Evolutionary conservation across 169 alveolate species (phyloP), one percentile per base, ranked within the genome.

Genomic region (Babesia sp.): DNA sequence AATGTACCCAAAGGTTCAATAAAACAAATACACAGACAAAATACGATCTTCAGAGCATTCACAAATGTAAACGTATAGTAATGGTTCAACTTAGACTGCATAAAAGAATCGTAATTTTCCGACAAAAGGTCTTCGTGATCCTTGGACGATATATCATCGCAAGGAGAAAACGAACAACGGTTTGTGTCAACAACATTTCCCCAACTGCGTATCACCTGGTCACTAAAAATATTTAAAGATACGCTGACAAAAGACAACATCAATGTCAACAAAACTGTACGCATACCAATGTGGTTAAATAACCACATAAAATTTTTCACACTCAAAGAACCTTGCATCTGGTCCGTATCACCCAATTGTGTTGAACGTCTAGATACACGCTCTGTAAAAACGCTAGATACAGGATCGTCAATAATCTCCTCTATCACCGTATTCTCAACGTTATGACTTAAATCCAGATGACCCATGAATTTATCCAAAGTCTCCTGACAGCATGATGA

Each of bases 1-100:
- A 81, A 50, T 20, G 84, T 72, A 24, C 89, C 89, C 48, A 68
- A 57, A 9, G 82, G 67, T 45, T 81, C 85, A 37, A 71, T 7
- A 12, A 81, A 58, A 50, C 71, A 42, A 16, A 60, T 71, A 59
- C 80, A 54, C 53, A 81, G 36, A 41, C 59, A 64, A 11, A 81
- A 36, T 29, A 81, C 80, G 11, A 81, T 67, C 56, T 64, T 73
- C 34, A 59, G 26, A 14, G 72, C 42, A 31, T 57, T 72, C 24
- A 59, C 12, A 28, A 81, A 51, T 37, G 66, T 54, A 42, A 63
- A 81, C 34, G 66, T 16, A 74, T 72, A 81, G 66, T 61, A 59
- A 48, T 72, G 74, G 44, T 71, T 81, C 22, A 71, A 42, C 85
- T 64, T 79, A 16, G 4, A 2, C 20, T 33, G 20, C 61, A 48